Base-by-base conservation (phyloP, 2,329 filamentous ascomycete species). In the Orbilia quercus region DNA sequence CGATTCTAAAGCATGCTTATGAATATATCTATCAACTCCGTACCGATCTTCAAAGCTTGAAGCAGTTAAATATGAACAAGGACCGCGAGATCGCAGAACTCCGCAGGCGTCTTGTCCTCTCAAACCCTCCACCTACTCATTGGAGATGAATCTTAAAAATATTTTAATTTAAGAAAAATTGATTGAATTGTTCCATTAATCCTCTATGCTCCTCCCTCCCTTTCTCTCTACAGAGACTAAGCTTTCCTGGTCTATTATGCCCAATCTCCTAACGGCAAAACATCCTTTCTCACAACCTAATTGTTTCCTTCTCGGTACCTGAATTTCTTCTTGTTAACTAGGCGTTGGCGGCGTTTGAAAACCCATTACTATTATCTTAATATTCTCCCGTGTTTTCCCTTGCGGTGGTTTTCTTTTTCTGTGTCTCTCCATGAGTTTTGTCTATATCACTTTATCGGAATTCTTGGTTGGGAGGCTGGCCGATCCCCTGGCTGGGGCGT, bases 11-110 rank as follows among this genome's bases (percentile, higher is more conserved):
- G 44, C 75, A 77, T 28, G 75, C 77, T 2, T 78, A 75, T 23
- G 76, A 78, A 38, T 78, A 77, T 40, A 77, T 78, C 25, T 54
- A 77, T 12, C 74, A 78, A 28, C 74, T 78, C 23, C 60, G 60
- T 7, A 62, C 54, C 16, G 69, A 73, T 28, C 16, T 73, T 6
- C 69, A 73, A 12, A 44, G 53, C n/a, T 38, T 66, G n/a, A 66
- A 62, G 48, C 69, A 73, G 14, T 9, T 66, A 12, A 73, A 45
- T 22, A 25, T 34, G 38, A 73, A 20, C 23, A 73, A 73, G 47
- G 69, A 73, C 38, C 47, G 69, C 55, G 69, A 73, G 40, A 73
- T 66, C n/a, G 45, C 69, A 44, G 69, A 73, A 42, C 69, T 73
- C 36, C 69, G 69, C 18, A 60, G 69, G 18, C 69, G 69, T 1